Conservation (phyloP, 2,329 filamentous ascomycete genomes). For the Fusarium equiseti region DNA sequence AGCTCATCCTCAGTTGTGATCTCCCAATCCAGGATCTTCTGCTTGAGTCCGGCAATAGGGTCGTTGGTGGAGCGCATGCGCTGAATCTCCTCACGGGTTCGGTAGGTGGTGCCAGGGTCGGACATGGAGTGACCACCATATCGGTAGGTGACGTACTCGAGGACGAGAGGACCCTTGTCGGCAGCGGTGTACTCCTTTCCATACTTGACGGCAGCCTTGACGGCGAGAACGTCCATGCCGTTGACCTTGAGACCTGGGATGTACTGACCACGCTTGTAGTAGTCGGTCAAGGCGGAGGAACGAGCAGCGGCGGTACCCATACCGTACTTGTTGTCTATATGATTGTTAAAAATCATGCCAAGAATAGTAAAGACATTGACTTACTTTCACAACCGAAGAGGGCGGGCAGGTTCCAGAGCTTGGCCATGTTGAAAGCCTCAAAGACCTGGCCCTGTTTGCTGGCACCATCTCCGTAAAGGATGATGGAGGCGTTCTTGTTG, state of each 20-base stretch:
- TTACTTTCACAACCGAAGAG: conserved; percentile 98
- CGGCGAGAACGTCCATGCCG: conserved; percentile 98
- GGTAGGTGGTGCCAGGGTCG: conserved; percentile 98
- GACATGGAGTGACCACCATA: conserved; percentile 99
- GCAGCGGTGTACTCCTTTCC: conserved; percentile 86
- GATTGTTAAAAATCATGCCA: conserved; percentile 20
- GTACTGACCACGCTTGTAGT: conserved; percentile 99
- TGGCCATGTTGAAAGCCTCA: conserved; percentile 99
- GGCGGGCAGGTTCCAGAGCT: conserved; percentile 96
- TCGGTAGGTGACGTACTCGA: conserved; percentile 99
- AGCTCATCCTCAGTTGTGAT: conserved; percentile 94
- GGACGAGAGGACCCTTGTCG: conserved; percentile 92
- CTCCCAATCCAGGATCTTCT: conserved; percentile 96
- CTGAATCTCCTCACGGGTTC: conserved; percentile 98
- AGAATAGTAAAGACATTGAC: conserved; percentile 53
- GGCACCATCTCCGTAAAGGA: conserved; percentile 97
- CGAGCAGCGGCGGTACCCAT: conserved; percentile 98
- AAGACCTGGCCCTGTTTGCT: conserved; percentile 99
- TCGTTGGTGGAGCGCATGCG: conserved; percentile 99
- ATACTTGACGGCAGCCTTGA: conserved; percentile 95
- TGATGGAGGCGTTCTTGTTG: conserved; percentile 86
- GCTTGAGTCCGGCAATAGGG: conserved; percentile 96
- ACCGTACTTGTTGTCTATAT: conserved; percentile 97
- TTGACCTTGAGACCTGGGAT: conserved; percentile 99
- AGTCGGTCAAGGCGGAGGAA: conserved; percentile 95